A percentile compares a stretch with the other conserved stretches of the same genome.
phyloP scores from a whole-genome alignment of 495 filamentous ascomycete species.

The Aspergillus coremiiformis region DNA sequence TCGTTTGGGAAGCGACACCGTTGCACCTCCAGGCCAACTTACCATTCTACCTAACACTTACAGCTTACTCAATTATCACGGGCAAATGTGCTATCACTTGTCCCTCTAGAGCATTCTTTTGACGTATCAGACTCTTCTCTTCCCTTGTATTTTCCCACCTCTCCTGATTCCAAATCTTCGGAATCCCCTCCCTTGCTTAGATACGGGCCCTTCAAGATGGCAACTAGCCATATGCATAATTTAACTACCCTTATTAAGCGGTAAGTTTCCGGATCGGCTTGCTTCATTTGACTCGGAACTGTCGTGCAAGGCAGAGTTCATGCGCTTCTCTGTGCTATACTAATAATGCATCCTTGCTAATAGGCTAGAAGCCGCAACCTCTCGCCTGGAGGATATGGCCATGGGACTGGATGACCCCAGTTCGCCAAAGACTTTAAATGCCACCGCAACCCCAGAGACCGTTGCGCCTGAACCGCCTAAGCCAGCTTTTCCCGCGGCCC shows the following conservation, averaged over 20 bases:
- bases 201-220: conserved; percentile 33
- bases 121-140: neutral
- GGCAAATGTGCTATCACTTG: neutral
- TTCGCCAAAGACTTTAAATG: conserved; percentile 40
- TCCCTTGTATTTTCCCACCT: neutral
- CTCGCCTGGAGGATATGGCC: conserved; percentile 92
- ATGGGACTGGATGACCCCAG: conserved; percentile 55
- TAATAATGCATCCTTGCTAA: conserved; percentile 20
- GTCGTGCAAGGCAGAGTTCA: neutral
- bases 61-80: neutral
- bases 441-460: conserved; percentile 32
- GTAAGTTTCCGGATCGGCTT: conserved; percentile 43
- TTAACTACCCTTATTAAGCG: conserved; percentile 96
- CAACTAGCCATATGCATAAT: conserved; percentile 79
- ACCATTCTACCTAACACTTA: neutral
- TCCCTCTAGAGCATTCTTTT: neutral
- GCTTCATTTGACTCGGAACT: neutral
- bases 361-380: conserved; percentile 96
- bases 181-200: conserved; percentile 13
- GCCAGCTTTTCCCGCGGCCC: conserved; percentile 37
- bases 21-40: no score
- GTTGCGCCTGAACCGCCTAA: conserved; percentile 31
- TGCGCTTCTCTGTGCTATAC: neutral
- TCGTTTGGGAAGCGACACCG: conserved; percentile 10
- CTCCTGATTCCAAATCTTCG: neutral